phyloP scores from a whole-genome alignment of 192 early-diverging fungal species.

The Entomortierella parvispora region DNA sequence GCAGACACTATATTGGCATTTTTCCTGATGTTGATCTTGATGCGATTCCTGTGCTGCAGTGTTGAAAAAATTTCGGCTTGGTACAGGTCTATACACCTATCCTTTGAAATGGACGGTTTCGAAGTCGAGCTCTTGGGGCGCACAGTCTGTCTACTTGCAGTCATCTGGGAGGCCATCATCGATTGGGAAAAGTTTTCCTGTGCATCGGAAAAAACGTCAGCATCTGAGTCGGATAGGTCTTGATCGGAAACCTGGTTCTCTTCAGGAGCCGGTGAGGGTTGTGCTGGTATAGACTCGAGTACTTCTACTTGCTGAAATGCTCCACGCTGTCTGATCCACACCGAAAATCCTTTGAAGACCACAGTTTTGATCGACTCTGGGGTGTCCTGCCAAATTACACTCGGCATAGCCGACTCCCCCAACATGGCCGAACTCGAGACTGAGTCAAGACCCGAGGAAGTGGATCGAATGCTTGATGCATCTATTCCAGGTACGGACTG shows the following conservation, averaged over 20 bases:
- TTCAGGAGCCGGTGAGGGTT: not conserved
- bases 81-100: constrained; percentile 17
- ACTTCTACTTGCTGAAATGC: not conserved
- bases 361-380: constrained; percentile 64
- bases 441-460: constrained; percentile 18
- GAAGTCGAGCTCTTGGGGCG: not conserved
- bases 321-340: constrained; percentile 58
- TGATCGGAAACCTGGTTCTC: constrained; percentile 1
- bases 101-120: not conserved
- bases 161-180: constrained; percentile 21
- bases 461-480: constrained; percentile 17
- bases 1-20: constrained; percentile 25
- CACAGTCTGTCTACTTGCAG: not conserved
- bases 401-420: constrained; percentile 30
- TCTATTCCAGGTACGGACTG: constrained; percentile 32
- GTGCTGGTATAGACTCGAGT: not conserved
- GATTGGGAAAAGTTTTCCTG: constrained; percentile 38
- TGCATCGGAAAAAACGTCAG: constrained; percentile 46
- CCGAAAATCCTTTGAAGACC: constrained; percentile 55
- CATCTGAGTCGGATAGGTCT: constrained; percentile 32
- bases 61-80: constrained; percentile 61
- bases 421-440: constrained; percentile 25
- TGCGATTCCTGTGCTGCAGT: constrained; percentile 55
- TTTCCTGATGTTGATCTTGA: constrained; percentile 56
- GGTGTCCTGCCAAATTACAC: constrained; percentile 45